Evolutionary conservation across 306 rosid species (phyloP).

Genomic region (Vicia faba): DNA sequence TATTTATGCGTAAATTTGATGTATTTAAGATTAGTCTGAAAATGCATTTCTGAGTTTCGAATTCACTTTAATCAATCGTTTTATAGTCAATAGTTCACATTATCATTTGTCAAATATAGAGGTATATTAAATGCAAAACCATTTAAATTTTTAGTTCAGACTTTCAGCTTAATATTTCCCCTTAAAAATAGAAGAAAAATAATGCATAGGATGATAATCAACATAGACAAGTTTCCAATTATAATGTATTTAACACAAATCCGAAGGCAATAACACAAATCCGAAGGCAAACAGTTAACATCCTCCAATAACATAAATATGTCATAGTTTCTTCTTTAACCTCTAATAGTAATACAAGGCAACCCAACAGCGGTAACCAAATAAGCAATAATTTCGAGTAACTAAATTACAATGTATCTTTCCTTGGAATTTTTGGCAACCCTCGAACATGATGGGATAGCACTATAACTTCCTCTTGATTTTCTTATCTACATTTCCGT

Average conservation of each 20-base stretch:
- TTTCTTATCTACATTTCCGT: constrained; percentile 61
- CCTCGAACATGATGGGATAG: constrained; percentile 23
- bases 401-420: constrained; percentile 6
- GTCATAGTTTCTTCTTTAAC: neutral
- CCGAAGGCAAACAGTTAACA: neutral
- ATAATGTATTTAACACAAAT: neutral
- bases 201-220: too few species aligned
- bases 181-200: too few species aligned
- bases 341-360: constrained; percentile 12
- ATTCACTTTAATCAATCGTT: too few species aligned
- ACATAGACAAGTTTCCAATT: too few species aligned
- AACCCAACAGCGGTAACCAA: constrained; percentile 9
- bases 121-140: too few species aligned
- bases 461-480: constrained; percentile 34
- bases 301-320: constrained; percentile 9
- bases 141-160: too few species aligned
- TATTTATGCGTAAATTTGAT: too few species aligned
- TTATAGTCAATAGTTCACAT: too few species aligned
- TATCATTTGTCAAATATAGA: too few species aligned
- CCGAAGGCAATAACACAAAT: neutral
- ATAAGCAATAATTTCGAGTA: constrained; percentile 19
- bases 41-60: too few species aligned
- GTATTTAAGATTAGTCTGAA: too few species aligned
- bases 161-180: too few species aligned
- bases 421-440: neutral